These are phyloP conservation scores for Stagonosporopsis rhizophila DNA, from an alignment of 2,329 filamentous ascomycete species.

Conservation along the genomic window DNA sequence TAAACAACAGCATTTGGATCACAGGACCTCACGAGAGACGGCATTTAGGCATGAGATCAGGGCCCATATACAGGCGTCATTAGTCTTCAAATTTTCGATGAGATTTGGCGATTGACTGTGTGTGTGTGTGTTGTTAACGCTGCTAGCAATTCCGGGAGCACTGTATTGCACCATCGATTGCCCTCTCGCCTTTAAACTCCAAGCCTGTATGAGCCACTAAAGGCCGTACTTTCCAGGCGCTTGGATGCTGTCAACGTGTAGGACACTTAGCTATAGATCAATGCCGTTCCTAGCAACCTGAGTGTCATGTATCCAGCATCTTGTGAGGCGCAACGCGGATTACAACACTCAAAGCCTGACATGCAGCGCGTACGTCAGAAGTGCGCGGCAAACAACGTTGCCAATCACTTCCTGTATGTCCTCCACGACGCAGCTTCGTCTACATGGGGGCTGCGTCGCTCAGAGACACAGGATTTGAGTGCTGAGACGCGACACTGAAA, in stretches of 20 bases:
- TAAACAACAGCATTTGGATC: not conserved
- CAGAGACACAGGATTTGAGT: not conserved
- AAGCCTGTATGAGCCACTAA: not conserved
- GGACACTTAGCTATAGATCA: not conserved
- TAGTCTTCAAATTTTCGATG: not conserved
- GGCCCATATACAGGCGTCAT: not conserved
- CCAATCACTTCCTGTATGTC: not conserved
- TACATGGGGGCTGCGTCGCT: not conserved
- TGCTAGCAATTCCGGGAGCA: too few relatives aligned
- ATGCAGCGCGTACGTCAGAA: not conserved
- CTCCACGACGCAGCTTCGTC: not conserved
- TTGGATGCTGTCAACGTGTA: not conserved
- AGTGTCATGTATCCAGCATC: not conserved
- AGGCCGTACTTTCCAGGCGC: not conserved
- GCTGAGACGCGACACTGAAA: not conserved
- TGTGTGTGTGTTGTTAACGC: not conserved
- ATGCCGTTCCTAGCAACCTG: not conserved
- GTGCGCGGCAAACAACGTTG: not conserved
- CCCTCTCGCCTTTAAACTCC: not conserved
- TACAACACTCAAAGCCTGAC: not conserved
- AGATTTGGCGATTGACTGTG: not conserved
- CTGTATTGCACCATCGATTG: not conserved
- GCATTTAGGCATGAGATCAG: not conserved
- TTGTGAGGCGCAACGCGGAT: not conserved
- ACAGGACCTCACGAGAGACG: not conserved